Conservation (phyloP, 2,329 filamentous ascomycete species). For the Claviceps sp. region DNA sequence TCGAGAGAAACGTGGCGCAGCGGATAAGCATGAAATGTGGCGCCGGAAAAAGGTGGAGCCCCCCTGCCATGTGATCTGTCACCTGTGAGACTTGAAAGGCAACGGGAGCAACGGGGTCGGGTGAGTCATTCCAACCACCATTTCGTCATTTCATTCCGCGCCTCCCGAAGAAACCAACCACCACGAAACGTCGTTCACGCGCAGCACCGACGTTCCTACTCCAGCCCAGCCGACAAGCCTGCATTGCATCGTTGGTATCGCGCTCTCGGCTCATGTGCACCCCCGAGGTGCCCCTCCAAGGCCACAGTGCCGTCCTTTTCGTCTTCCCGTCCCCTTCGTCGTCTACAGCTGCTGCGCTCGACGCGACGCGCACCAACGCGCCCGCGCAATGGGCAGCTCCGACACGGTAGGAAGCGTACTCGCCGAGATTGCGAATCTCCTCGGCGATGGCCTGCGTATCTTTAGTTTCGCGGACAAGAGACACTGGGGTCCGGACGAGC, state of each 20-base stretch:
- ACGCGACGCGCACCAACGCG: neutral
- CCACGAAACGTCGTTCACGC: no score
- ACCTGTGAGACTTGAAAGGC: no score
- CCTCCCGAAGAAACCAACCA: no score
- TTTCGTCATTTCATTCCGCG: no score
- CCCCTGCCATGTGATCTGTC: no score
- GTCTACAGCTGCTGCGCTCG: neutral
- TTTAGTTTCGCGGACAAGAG: conserved; percentile 44
- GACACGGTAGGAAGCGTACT: conserved; percentile 46
- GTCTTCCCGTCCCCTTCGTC: neutral
- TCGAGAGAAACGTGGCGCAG: no score
- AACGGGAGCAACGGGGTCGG: no score
- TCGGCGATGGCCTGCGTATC: conserved; percentile 39
- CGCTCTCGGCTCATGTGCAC: neutral
- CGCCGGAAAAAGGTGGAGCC: no score
- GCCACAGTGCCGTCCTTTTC: neutral
- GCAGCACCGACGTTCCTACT: no score
- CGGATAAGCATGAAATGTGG: no score
- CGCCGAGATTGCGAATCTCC: conserved; percentile 40
- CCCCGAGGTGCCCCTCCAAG: neutral
- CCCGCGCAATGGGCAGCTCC: conserved; percentile 22
- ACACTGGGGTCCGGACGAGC: conserved; percentile 45
- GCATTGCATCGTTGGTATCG: neutral
- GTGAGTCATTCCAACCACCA: no score
- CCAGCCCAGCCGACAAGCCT: neutral